Evolutionary conservation across 257 asterid genomes (phyloP).

Genomic region (Coffea eugenioides): DNA sequence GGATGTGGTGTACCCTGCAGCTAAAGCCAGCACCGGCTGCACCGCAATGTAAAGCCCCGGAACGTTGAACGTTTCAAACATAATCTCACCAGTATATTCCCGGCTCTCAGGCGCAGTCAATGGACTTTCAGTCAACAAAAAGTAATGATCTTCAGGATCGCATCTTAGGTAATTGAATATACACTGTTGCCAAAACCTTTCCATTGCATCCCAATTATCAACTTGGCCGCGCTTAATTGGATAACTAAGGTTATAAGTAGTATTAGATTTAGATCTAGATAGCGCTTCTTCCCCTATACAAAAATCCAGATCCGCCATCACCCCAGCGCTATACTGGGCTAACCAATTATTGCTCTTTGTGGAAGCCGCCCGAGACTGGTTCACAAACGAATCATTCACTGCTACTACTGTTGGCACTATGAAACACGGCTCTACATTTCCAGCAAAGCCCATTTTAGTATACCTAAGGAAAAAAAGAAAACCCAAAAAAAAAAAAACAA

Average conservation of each 20-base stretch:
- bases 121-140: constrained; percentile 88
- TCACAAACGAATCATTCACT: constrained; percentile 69
- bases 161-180: constrained; percentile 82
- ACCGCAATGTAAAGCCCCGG: constrained; percentile 92
- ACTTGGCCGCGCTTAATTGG: constrained; percentile 94
- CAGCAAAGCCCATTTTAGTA: constrained; percentile 95
- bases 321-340: constrained; percentile 92
- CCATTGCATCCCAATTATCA: constrained; percentile 94
- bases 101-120: constrained; percentile 94
- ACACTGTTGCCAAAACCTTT: constrained; percentile 97
- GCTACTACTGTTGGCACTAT: constrained; percentile 82
- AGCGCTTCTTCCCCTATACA: constrained; percentile 84
- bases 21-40: constrained; percentile 98
- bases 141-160: constrained; percentile 97
- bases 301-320: constrained; percentile 96
- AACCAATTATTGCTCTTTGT: constrained; percentile 70
- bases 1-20: constrained; percentile 94
- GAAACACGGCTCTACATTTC: constrained; percentile 94
- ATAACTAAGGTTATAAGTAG: constrained; percentile 57
- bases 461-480: constrained; percentile 43
- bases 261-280: constrained; percentile 67
- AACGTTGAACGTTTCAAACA: constrained; percentile 95
- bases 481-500: background rate
- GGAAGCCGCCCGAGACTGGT: constrained; percentile 58
- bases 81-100: constrained; percentile 90